Conservation (phyloP, 768 basidiomycete genomes). For the Gelatoporia subvermispora region DNA sequence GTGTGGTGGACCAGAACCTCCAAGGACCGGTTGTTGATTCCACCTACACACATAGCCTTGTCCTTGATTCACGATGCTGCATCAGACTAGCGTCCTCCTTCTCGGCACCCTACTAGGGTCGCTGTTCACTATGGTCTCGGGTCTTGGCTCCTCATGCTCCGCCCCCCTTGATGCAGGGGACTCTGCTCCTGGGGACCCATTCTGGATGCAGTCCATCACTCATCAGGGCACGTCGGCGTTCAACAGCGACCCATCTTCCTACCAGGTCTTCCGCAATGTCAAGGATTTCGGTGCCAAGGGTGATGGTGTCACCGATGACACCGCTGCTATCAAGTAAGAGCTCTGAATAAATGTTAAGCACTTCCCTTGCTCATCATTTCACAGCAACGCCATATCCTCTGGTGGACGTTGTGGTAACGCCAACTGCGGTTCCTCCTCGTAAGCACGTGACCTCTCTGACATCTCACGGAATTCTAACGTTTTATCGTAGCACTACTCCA, state of each 20-base stretch:
- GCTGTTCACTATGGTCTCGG: constrained; percentile 22
- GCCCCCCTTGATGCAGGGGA: constrained; percentile 43
- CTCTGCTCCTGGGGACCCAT: constrained; percentile 51
- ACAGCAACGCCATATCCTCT: constrained; percentile 58
- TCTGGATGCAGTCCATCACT: constrained; percentile 66
- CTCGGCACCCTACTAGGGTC: constrained; percentile 11
- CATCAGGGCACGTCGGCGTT: constrained; percentile 62
- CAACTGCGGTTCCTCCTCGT: constrained; percentile 58
- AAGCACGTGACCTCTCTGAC: neutral
- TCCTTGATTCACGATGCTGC: neutral
- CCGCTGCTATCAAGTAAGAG: constrained; percentile 64
- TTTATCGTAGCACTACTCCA: constrained; percentile 40
- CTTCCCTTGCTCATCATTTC: neutral
- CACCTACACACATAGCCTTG: neutral
- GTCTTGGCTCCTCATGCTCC: constrained; percentile 44
- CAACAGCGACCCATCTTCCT: constrained; percentile 46
- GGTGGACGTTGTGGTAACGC: constrained; percentile 56
- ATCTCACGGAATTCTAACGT: neutral
- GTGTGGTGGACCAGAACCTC: neutral
- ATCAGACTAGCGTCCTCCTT: constrained; percentile 3
- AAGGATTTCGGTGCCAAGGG: constrained; percentile 50
- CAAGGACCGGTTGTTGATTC: no score
- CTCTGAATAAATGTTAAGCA: neutral
- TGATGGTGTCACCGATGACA: constrained; percentile 71
- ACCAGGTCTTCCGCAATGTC: constrained; percentile 74